Conservation (phyloP, 2,329 filamentous ascomycete species). For the Neopestalotiopsis clavispora region DNA sequence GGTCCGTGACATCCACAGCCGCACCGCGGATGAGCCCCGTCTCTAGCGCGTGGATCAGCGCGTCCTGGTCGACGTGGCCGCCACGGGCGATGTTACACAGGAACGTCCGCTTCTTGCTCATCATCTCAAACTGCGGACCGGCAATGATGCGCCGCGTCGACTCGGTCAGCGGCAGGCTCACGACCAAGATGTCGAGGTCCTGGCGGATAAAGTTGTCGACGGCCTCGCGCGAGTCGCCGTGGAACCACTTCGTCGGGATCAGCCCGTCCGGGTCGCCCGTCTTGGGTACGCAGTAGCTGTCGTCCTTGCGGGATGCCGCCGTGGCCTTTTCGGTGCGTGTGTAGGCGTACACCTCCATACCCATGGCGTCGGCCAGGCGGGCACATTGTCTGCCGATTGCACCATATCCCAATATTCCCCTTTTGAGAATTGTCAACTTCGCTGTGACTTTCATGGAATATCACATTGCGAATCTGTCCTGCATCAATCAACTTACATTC, state of each 20-base stretch:
- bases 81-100: slow-evolving; percentile 69
- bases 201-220: slow-evolving; percentile 45
- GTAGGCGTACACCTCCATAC: slow-evolving; percentile 72
- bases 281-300: slow-evolving; percentile 66
- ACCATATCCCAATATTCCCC: slow-evolving; percentile 49
- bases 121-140: slow-evolving; percentile 41
- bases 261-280: slow-evolving; percentile 53
- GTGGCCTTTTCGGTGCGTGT: slow-evolving; percentile 67
- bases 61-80: slow-evolving; percentile 42
- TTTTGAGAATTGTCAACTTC: slow-evolving; percentile 18
- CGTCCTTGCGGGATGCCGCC: slow-evolving; percentile 61
- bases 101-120: slow-evolving; percentile 49
- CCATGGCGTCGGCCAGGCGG: slow-evolving; percentile 59
- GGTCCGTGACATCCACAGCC: slow-evolving; percentile 72
- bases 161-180: slow-evolving; percentile 45
- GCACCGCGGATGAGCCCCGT: slow-evolving; percentile 53
- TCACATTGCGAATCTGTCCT: too few species aligned
- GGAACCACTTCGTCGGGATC: slow-evolving; percentile 47
- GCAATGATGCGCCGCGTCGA: slow-evolving; percentile 47
- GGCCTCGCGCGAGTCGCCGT: slow-evolving; percentile 35
- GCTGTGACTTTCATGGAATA: not conserved
- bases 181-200: slow-evolving; percentile 47
- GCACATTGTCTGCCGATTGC: slow-evolving; percentile 50
- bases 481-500: slow-evolving; percentile 17
- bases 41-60: slow-evolving; percentile 59